Base-by-base conservation (phyloP, 2,329 filamentous ascomycete species). In the Paradendryphiella salina region DNA sequence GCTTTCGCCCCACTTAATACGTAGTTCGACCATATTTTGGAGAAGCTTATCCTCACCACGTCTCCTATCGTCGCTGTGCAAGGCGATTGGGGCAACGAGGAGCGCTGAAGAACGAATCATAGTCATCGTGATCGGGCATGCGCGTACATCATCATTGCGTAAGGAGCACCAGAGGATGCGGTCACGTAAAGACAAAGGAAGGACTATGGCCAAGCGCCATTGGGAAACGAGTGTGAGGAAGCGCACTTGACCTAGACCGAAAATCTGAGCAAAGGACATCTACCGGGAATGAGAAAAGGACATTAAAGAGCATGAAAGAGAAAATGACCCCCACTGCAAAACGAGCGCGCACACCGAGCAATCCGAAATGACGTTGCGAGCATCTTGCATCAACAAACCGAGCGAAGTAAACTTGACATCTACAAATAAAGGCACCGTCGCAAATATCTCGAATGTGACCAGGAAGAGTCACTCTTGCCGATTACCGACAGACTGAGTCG, bases 341-440 rank as follows among this genome's bases (percentile, higher is more conserved):
- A 43, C 32, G 46, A 47, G 50, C 47, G 42, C 32, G 46, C 26
- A 43, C 46, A 53, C 31, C 15, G 34, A 39, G 34, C 26, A 47
- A 48, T 26, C 41, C 7, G 14, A 31, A 40, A 51, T 37, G 21
- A 11, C 10, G 5, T 32, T 11, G 29, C 10, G 23, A 51, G 59
- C 17, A 34, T 52, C 38, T 13, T 15, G 35, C 26, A 39, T 17
- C 17, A 21, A 26, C 37, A 33, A n/a, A n/a, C 11, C 15, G 34
- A 28, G 28, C 33, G 38, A 33, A 47, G 40, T 43, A 52, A 20
- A 31, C 18, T 34, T 34, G 49, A 63, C 60, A 66, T 66, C 59
- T 64, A 63, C 57, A 63, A 42, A 45, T 26, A 40, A 46, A 42
- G 23, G 23, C 45, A 32, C 28, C 53, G 42, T 49, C 13, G 37